Conservation (phyloP, 2,329 filamentous ascomycete species). For the Phialocephala subalpina region DNA sequence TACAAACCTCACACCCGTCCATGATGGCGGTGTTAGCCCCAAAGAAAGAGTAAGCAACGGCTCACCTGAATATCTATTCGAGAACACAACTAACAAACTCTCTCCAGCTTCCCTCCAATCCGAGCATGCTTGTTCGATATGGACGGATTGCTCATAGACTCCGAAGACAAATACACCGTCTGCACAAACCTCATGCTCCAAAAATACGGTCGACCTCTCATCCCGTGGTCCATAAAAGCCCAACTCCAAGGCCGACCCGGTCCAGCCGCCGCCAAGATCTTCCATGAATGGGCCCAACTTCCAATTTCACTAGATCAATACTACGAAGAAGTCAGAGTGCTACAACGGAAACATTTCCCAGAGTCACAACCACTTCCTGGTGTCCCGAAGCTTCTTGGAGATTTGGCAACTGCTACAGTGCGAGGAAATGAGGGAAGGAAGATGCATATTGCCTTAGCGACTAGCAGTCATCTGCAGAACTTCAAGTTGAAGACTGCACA, state of each 20-base stretch:
- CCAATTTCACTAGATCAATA: conserved; percentile 79
- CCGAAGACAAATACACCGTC: conserved; percentile 89
- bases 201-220: conserved; percentile 73
- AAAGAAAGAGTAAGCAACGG: conserved; percentile 33
- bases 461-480: conserved; percentile 65
- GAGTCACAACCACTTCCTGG: conserved; percentile 80
- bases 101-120: conserved; percentile 77
- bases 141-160: conserved; percentile 95
- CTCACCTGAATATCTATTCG: background rate
- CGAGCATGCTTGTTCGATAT: conserved; percentile 97
- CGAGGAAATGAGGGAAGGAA: conserved; percentile 44
- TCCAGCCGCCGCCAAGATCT: conserved; percentile 60
- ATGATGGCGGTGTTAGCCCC: conserved; percentile 9
- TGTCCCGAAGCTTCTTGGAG: conserved; percentile 71
- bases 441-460: conserved; percentile 81
- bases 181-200: conserved; percentile 84
- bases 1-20: background rate
- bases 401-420: conserved; percentile 51
- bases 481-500: conserved; percentile 52
- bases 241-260: conserved; percentile 61
- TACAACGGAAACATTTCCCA: conserved; percentile 79
- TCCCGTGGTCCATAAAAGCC: conserved; percentile 97
- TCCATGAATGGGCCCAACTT: conserved; percentile 85
- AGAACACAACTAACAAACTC: background rate
- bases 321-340: conserved; percentile 59